Percentiles rank a stretch among this genome's conserved stretches.
These are phyloP conservation scores for Gossypium ekmanianum DNA, from an alignment of 345 rosid genomes.

Conservation along the genomic window DNA sequence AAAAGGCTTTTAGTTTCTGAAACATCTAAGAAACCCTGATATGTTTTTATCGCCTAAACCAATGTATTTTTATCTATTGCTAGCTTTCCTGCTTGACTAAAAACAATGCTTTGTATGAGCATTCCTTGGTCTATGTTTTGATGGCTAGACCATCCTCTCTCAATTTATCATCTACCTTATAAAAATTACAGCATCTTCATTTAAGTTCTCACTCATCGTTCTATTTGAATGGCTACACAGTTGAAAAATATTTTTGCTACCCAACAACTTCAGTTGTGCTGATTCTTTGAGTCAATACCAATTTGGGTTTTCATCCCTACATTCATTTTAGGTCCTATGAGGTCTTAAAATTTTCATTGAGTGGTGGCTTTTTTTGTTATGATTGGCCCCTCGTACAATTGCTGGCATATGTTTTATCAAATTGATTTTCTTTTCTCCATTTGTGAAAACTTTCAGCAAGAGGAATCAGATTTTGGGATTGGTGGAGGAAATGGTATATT, in stretches of 20 bases:
- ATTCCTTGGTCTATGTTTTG: neutral
- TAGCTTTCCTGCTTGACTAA: neutral
- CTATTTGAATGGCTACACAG: neutral
- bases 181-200: neutral
- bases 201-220: neutral
- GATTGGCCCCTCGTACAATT: neutral
- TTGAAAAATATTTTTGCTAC: neutral
- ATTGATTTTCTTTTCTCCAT: neutral
- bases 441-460: constrained; percentile 55
- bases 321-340: neutral
- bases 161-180: neutral
- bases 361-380: neutral
- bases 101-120: neutral
- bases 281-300: neutral
- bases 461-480: constrained; percentile 64
- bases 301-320: neutral
- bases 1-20: neutral
- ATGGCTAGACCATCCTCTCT: neutral
- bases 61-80: neutral
- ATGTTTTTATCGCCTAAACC: neutral
- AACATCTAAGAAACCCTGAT: neutral
- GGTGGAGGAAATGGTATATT: constrained; percentile 78
- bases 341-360: neutral
- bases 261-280: neutral
- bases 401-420: neutral